Base-by-base conservation (phyloP, 495 filamentous ascomycete genomes). In the Aspergillus conjunctus region DNA sequence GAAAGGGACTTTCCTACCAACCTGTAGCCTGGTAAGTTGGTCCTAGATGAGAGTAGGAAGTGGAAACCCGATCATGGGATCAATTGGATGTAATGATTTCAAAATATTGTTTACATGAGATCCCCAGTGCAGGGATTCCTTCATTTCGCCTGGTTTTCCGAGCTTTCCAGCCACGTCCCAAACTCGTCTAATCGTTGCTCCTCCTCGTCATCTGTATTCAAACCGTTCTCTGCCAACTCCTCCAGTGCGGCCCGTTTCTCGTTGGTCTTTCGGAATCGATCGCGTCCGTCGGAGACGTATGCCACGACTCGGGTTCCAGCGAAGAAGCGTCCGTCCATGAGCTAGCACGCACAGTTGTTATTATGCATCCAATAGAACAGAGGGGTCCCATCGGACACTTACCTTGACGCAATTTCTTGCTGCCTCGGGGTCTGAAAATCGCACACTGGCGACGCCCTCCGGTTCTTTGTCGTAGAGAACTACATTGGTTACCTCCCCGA, bases 401-500 rank as follows among this genome's bases (percentile, higher is more conserved):
- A 85, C 81, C 68, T 81, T 71, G 34, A 95, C 82, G 71, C 92
- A 97, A 15, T 83, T 84, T 60, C 77, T 81, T 11, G 93, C 93
- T 2, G 88, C 85, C 59, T 88, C 84, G 6, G 81, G 75, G 26
- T 88, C 83, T 18, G 74, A 67, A 71, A 96, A 98, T 52, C 86
- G 81, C 32, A 98, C 91, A 65, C 85, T 94, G 15, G 90, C 90
- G 21, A 97, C 85, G 15, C 94, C 94, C 2, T 92, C 91, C n/a
- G 79, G 75, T 70, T 98, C 94, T 56, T 87, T 77, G 70, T 98
- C 94, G 68, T 88, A 98, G 30, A 98, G 82, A 4, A 93, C 84
- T 0, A 97, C 91, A 64, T 95, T 97, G 21, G 91, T 95, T 4
- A 99, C 90, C 21, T 88, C 79, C 12, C 94, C 95, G 17, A 95